Conservation (phyloP, 306 rosid species). For the Castanea sativa region DNA sequence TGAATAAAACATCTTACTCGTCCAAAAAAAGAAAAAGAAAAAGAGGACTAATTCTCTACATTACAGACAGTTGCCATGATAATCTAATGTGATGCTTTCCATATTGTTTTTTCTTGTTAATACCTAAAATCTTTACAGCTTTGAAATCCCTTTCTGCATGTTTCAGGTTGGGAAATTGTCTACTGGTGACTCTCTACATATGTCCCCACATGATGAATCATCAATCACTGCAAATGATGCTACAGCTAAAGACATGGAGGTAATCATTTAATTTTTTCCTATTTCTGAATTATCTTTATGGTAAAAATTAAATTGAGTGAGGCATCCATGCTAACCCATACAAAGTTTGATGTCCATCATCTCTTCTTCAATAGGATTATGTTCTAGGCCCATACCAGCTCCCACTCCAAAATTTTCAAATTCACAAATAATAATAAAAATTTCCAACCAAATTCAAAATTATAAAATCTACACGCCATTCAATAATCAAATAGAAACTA, state of each 20-base stretch:
- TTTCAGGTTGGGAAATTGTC: slow-evolving; percentile 79
- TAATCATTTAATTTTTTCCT: slow-evolving; percentile 18
- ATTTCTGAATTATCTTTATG: neutral
- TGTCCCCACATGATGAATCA: slow-evolving; percentile 82
- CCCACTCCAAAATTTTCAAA: too few relatives aligned
- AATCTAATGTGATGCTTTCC: neutral
- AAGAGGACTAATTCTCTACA: neutral
- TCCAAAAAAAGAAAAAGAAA: too few relatives aligned
- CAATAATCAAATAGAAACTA: too few relatives aligned
- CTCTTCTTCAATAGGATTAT: neutral
- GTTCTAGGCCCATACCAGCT: neutral
- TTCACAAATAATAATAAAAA: too few relatives aligned
- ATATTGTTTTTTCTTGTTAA: neutral
- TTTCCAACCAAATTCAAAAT: too few relatives aligned
- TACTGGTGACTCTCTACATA: slow-evolving; percentile 91
- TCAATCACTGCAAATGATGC: slow-evolving; percentile 85
- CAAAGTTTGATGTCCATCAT: neutral
- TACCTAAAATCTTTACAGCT: neutral
- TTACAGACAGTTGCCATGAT: neutral
- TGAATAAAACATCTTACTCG: too few relatives aligned
- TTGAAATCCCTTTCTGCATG: slow-evolving; percentile 12
- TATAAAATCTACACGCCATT: too few relatives aligned
- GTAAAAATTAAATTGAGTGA: neutral
- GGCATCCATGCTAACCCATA: neutral
- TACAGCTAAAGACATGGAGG: slow-evolving; percentile 96